A percentile compares a stretch with the other conserved stretches of the same genome.
Conservation (phyloP, 2,329 filamentous ascomycete species). For the Cryphonectria parasitica region DNA sequence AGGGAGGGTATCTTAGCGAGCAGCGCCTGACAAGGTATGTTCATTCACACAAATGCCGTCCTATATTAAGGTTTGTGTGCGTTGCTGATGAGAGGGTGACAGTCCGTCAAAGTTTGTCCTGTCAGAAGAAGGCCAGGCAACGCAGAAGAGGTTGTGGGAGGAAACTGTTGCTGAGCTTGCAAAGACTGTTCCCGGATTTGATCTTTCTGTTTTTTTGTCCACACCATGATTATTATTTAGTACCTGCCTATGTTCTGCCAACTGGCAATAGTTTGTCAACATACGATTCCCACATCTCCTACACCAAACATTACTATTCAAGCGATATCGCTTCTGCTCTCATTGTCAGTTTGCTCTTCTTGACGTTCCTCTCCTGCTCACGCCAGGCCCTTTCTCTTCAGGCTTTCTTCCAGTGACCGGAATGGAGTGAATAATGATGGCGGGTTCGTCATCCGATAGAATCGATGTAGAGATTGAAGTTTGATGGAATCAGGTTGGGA, state of each 20-base stretch:
- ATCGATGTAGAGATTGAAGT: neutral
- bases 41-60: neutral
- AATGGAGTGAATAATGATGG: neutral
- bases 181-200: neutral
- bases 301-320: neutral
- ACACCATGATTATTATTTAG: neutral
- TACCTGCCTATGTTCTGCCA: neutral
- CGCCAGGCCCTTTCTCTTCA: neutral
- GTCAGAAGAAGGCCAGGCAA: slow-evolving; percentile 1
- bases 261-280: neutral
- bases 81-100: neutral
- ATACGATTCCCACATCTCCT: neutral
- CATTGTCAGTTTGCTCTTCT: neutral
- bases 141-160: slow-evolving; percentile 8
- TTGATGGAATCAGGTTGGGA: neutral
- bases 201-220: neutral
- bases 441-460: neutral
- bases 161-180: slow-evolving; percentile 1
- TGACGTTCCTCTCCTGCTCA: neutral
- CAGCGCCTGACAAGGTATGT: neutral
- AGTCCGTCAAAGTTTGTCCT: slow-evolving; percentile 2
- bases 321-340: neutral
- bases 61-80: neutral
- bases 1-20: slow-evolving; percentile 6
- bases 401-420: neutral